Base-by-base conservation (phyloP, 371 early-diverging fungal species). In the Quaeritorhiza haematococci region DNA sequence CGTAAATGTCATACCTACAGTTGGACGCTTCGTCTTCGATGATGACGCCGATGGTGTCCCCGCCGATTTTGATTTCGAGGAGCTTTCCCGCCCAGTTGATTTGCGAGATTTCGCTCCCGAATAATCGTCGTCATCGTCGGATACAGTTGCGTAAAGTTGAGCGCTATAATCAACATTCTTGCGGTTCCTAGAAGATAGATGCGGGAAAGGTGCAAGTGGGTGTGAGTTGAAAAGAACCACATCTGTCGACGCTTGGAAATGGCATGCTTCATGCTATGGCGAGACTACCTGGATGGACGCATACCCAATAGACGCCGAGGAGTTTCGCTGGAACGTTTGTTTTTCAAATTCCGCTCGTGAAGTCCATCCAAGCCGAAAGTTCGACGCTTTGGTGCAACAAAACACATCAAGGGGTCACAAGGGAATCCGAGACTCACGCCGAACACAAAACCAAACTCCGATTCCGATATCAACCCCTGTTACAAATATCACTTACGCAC, bases 351-450 rank as follows among this genome's bases (percentile, higher is more conserved):
- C n/a, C n/a, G n/a, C n/a, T n/a, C n/a, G n/a, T n/a, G n/a, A n/a
- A n/a, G n/a, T n/a, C n/a, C n/a, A n/a, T n/a, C n/a, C n/a, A n/a
- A n/a, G n/a, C n/a, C n/a, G n/a, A n/a, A n/a, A n/a, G n/a, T n/a
- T n/a, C n/a, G n/a, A n/a, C n/a, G n/a, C n/a, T n/a, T n/a, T n/a
- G n/a, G n/a, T n/a, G n/a, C n/a, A n/a, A n/a, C n/a, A n/a, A n/a
- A n/a, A n/a, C n/a, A n/a, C n/a, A n/a, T n/a, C n/a, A n/a, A n/a
- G n/a, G n/a, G n/a, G n/a, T n/a, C n/a, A n/a, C n/a, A n/a, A n/a
- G n/a, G n/a, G 15, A 56, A 56, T 21, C 64, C 64, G 10, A 41
- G 58, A 41, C 41, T 41, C 41, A 41, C 41, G n/a, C 17, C 17
- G 17, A 41, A 41, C n/a, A 17, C 41, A 41, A 17, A 17, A 41